Evolutionary conservation across 106 monocot species (phyloP).

Genomic region (Phalaenopsis equestris): DNA sequence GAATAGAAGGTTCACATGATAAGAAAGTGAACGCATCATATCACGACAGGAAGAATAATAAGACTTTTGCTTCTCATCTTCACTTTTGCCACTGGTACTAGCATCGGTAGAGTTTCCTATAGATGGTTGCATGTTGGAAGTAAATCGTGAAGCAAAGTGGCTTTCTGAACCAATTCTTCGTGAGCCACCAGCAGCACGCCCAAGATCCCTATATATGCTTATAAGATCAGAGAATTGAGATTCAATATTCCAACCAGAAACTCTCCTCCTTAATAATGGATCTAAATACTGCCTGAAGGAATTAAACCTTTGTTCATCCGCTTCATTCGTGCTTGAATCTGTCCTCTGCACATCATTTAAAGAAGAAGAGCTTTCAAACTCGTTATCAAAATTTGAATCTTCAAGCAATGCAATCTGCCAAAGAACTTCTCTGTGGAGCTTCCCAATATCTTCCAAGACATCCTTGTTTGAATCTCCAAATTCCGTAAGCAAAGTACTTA

Average conservation of each 20-base stretch:
- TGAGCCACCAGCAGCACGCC: constrained; percentile 43
- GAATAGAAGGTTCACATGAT: constrained; percentile 87
- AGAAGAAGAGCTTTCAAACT: constrained; percentile 30
- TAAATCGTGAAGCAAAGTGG: constrained; percentile 23
- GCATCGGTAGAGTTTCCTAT: constrained; percentile 28
- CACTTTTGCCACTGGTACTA: constrained; percentile 22
- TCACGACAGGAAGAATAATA: constrained; percentile 71
- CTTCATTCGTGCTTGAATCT: constrained; percentile 29
- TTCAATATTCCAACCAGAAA: constrained; percentile 80
- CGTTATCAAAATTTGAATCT: constrained; percentile 55
- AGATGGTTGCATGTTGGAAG: constrained; percentile 25
- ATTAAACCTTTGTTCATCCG: constrained; percentile 61
- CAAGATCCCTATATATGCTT: constrained; percentile 82
- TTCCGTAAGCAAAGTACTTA: constrained; percentile 74
- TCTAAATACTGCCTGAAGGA: constrained; percentile 86
- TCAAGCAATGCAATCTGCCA: constrained; percentile 94
- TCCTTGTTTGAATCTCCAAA: constrained; percentile 84
- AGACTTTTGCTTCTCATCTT: constrained; percentile 70
- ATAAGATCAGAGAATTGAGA: constrained; percentile 96
- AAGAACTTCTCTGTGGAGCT: constrained; percentile 73
- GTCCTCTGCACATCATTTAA: constrained; percentile 33
- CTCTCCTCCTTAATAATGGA: constrained; percentile 74
- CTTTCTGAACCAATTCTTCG: constrained; percentile 53
- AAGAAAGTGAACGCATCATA: constrained; percentile 90
- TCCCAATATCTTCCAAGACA: constrained; percentile 86